A percentile compares a stretch with the other conserved stretches of the same genome.
Conservation (phyloP, 768 basidiomycete species). For the Psilocybe cubensis region DNA sequence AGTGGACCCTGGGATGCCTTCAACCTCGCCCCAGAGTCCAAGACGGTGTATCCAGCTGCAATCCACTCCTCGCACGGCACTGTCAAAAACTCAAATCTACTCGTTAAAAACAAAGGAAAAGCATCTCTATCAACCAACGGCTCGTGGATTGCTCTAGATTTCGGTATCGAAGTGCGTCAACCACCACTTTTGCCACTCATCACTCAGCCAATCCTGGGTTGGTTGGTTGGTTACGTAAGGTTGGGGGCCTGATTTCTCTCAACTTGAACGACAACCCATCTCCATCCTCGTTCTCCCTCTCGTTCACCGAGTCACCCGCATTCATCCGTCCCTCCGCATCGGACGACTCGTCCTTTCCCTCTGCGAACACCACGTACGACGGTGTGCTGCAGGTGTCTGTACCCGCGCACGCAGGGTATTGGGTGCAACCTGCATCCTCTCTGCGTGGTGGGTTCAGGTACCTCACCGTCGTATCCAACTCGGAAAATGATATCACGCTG, state of each 20-base stretch:
- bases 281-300: slow-evolving; percentile 45
- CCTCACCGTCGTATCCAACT: slow-evolving; percentile 48
- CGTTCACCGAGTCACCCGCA: slow-evolving; percentile 60
- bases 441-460: slow-evolving; percentile 59
- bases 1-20: slow-evolving; percentile 55
- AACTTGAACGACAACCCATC: slow-evolving; percentile 39
- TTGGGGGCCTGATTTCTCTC: slow-evolving; percentile 56
- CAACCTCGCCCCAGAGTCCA: slow-evolving; percentile 51
- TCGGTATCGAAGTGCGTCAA: slow-evolving; percentile 53
- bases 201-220: too few species aligned
- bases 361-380: slow-evolving; percentile 44
- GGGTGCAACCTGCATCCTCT: slow-evolving; percentile 49
- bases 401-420: slow-evolving; percentile 38
- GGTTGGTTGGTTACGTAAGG: too few species aligned
- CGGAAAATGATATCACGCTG: slow-evolving; percentile 36
- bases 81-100: slow-evolving; percentile 32
- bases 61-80: slow-evolving; percentile 41
- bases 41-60: slow-evolving; percentile 46
- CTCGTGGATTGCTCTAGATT: slow-evolving; percentile 57
- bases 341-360: slow-evolving; percentile 56
- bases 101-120: slow-evolving; percentile 36
- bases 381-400: slow-evolving; percentile 43
- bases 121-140: slow-evolving; percentile 43
- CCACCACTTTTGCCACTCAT: too few species aligned
- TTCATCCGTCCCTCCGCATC: slow-evolving; percentile 57